phyloP scores from a whole-genome alignment of 768 basidiomycete species.

The Lentinula sp. region DNA sequence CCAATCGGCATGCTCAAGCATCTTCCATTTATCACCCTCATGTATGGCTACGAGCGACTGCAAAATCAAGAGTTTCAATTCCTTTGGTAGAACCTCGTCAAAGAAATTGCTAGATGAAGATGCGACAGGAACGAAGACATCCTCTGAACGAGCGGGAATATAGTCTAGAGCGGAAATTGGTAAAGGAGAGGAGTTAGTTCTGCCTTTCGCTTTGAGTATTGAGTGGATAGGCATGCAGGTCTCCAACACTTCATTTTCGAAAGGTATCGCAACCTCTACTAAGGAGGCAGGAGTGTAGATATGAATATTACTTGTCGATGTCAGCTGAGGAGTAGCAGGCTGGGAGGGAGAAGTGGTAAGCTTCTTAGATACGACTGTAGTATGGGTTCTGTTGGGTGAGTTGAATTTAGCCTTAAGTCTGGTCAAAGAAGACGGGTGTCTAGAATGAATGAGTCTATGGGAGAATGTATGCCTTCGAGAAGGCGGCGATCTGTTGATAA shows the following conservation, averaged over 20 bases:
- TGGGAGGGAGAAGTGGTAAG: constrained; percentile 1
- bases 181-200: constrained; percentile 61
- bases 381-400: constrained; percentile 32
- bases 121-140: constrained; percentile 48
- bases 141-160: constrained; percentile 41
- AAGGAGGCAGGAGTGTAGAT: not conserved
- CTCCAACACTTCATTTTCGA: not conserved
- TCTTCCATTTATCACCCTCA: constrained; percentile 48
- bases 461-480: constrained; percentile 54
- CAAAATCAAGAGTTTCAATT: constrained; percentile 61
- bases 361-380: constrained; percentile 47
- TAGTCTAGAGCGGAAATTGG: constrained; percentile 58
- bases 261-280: not conserved
- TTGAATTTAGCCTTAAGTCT: constrained; percentile 41
- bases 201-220: constrained; percentile 40
- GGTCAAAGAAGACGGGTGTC: constrained; percentile 38
- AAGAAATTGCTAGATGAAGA: constrained; percentile 51
- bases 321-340: not conserved
- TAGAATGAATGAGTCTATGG: constrained; percentile 39
- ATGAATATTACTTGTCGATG: not conserved
- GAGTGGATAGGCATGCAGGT: not conserved
- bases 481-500: constrained; percentile 26
- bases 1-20: constrained; percentile 46
- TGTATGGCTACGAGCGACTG: constrained; percentile 48
- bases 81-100: constrained; percentile 64